Percentiles rank a stretch among this genome's conserved stretches.
These are phyloP conservation scores for Silene conica DNA, from an alignment of 148 eudicot species.

Conservation along the genomic window DNA sequence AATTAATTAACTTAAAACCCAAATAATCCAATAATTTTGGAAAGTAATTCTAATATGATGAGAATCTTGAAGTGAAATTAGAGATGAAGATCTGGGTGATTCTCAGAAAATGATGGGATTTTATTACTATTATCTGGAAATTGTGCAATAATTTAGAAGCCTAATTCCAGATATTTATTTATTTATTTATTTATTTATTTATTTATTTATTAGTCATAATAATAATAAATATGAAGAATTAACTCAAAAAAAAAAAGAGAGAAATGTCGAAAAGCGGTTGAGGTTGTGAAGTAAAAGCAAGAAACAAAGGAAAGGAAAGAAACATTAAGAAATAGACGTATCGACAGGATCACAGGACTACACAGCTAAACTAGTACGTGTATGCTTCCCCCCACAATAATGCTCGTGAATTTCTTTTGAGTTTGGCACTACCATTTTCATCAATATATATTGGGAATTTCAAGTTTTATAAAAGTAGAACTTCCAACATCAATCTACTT, in stretches of 20 bases:
- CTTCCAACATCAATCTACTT: no score
- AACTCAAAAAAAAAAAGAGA: no score
- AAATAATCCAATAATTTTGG: not conserved
- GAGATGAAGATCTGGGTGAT: conserved; percentile 13
- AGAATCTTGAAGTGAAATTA: not conserved
- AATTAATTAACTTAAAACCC: no score
- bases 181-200: no score
- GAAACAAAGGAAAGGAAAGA: not conserved
- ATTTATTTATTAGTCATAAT: no score
- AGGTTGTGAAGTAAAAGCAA: conserved; percentile 12
- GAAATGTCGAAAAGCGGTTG: not conserved
- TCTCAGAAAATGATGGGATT: conserved; percentile 8
- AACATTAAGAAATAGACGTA: not conserved
- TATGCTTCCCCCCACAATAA: not conserved
- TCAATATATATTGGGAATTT: no score
- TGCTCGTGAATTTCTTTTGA: no score
- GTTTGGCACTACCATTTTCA: no score
- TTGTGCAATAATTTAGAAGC: not conserved
- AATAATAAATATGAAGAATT: no score
- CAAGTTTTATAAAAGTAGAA: no score
- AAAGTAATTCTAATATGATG: not conserved
- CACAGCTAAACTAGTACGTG: not conserved
- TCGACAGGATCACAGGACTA: not conserved
- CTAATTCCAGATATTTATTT: not conserved
- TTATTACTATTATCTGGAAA: not conserved